Evolutionary conservation across 1,284 basidiomycete species (phyloP).

Genomic region (Tylopilus orsonianus): DNA sequence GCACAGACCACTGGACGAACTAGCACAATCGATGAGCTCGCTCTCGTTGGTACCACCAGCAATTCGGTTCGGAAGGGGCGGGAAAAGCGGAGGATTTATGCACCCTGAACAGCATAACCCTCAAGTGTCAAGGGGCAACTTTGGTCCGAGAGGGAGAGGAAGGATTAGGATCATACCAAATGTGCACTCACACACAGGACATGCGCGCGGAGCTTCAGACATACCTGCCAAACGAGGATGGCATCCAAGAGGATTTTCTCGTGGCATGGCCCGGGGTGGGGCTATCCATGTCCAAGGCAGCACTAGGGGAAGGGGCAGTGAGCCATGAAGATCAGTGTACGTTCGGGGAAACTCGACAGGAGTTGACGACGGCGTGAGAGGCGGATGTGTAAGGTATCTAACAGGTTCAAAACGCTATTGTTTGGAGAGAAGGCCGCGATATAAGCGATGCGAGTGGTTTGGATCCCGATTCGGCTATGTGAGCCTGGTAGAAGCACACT

Average conservation of each 20-base stretch:
- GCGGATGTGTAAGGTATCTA: constrained; percentile 5
- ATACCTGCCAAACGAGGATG: constrained; percentile 6
- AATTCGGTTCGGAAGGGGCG: constrained; percentile 71
- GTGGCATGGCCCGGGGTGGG: constrained; percentile 20
- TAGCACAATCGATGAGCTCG: constrained; percentile 52
- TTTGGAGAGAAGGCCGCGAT: neutral
- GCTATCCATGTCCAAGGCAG: constrained; percentile 2
- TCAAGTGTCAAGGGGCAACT: constrained; percentile 30
- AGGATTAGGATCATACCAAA: constrained; percentile 29
- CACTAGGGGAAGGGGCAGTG: constrained; percentile 10
- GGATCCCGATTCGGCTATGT: neutral
- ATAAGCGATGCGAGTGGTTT: neutral
- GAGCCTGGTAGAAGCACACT: no score
- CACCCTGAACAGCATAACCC: constrained; percentile 36
- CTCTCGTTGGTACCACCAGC: constrained; percentile 68
- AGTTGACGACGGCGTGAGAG: neutral
- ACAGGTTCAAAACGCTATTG: neutral
- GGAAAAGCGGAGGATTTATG: constrained; percentile 44
- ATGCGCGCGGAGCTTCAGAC: constrained; percentile 11
- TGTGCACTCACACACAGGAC: constrained; percentile 19
- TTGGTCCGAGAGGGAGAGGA: constrained; percentile 33
- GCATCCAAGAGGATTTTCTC: constrained; percentile 12
- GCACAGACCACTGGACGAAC: constrained; percentile 37
- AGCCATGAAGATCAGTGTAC: constrained; percentile 3
- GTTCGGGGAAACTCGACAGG: neutral